Percentiles rank a stretch among this genome's conserved stretches.
These are phyloP conservation scores for Backusella tuberculispora DNA, from an alignment of 192 early-diverging fungal genomes.

Conservation along the genomic window DNA sequence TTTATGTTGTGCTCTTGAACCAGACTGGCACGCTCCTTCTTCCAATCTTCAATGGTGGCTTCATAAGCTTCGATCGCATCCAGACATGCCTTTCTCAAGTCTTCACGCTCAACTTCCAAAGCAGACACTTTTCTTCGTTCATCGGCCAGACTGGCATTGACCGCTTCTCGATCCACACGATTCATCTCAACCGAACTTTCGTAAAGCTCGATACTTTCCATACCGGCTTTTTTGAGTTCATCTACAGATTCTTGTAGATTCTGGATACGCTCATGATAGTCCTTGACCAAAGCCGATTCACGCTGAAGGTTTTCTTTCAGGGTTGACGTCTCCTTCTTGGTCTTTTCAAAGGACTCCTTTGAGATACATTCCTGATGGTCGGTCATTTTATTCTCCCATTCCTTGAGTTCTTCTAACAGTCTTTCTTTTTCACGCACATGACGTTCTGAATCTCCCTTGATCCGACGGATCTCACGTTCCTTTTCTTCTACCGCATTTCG, in stretches of 20 bases:
- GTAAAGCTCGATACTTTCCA: conserved; percentile 52
- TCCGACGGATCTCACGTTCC: conserved; percentile 41
- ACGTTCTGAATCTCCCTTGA: conserved; percentile 34
- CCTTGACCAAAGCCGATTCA: conserved; percentile 24
- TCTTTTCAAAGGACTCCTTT: conserved; percentile 33
- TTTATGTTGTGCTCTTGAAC: conserved; percentile 27
- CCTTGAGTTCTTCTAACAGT: conserved; percentile 28
- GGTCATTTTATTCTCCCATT: conserved; percentile 25
- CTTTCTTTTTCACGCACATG: conserved; percentile 40
- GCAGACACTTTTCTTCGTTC: conserved; percentile 35
- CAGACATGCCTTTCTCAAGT: conserved; percentile 43
- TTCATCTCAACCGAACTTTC: conserved; percentile 45
- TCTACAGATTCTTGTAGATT: conserved; percentile 38
- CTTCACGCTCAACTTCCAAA: conserved; percentile 40
- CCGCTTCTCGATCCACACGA: conserved; percentile 43
- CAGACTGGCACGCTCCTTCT: conserved; percentile 40
- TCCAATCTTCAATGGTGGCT: conserved; percentile 43
- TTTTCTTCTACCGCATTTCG: conserved; percentile 44
- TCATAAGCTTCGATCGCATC: conserved; percentile 55
- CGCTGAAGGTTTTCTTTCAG: conserved; percentile 29
- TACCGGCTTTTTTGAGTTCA: conserved; percentile 47
- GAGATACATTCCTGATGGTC: conserved; percentile 28
- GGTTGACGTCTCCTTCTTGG: conserved; percentile 27
- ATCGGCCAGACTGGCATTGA: conserved; percentile 35
- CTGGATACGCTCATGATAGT: conserved; percentile 22